Percentiles rank a stretch among this genome's conserved stretches.
Conservation (phyloP, 1,139 yeast genomes). For the Meyerozyma elateridarum region DNA sequence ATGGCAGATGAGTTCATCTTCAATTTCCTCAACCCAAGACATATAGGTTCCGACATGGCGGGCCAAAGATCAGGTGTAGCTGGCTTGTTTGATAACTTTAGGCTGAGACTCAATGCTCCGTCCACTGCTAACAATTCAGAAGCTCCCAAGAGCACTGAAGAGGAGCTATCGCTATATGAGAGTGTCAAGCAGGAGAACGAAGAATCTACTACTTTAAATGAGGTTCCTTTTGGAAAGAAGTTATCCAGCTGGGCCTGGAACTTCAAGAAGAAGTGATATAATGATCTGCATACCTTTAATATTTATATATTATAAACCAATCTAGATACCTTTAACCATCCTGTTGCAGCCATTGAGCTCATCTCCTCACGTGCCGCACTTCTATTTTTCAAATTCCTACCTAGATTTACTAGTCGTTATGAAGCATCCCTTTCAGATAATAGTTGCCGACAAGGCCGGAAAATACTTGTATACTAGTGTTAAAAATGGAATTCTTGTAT, state of each 20-base stretch:
- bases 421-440: conserved; percentile 68
- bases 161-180: neutral
- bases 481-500: conserved; percentile 54
- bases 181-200: conserved; percentile 1
- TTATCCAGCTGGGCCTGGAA: conserved; percentile 9
- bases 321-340: neutral
- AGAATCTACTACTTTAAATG: conserved; percentile 1
- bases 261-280: conserved; percentile 8
- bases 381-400: no score
- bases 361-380: no score
- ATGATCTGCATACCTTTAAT: neutral
- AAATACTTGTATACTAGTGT: conserved; percentile 49
- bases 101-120: conserved; percentile 2
- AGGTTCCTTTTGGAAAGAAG: conserved; percentile 8
- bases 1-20: conserved; percentile 85
- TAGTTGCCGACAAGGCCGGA: conserved; percentile 40
- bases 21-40: conserved; percentile 81
- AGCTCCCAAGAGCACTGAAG: no score
- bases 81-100: conserved; percentile 2
- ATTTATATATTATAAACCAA: neutral
- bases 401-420: no score
- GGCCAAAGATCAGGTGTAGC: conserved; percentile 9
- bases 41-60: conserved; percentile 36
- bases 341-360: neutral
- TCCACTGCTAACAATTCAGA: neutral